Conservation (phyloP, 2,329 filamentous ascomycete species). For the Colletotrichum karsti region DNA sequence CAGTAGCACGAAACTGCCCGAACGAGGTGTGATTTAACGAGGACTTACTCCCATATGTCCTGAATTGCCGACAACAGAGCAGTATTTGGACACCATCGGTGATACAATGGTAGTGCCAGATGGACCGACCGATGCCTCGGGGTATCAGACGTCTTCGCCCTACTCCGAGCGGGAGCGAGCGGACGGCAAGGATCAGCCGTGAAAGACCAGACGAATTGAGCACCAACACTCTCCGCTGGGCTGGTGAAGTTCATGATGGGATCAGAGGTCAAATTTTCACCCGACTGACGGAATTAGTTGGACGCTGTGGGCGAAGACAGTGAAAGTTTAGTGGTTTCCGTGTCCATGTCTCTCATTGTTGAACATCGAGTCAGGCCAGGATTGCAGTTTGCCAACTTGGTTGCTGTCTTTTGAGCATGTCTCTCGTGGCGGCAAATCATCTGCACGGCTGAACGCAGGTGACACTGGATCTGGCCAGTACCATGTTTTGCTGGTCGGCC, state of each 20-base stretch:
- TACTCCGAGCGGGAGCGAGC: background rate
- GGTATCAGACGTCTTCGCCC: constrained; percentile 10
- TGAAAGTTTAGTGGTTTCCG: background rate
- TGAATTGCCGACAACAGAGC: background rate
- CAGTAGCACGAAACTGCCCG: constrained; percentile 3
- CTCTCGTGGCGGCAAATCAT: background rate
- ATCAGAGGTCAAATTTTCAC: background rate
- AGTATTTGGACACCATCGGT: constrained; percentile 5
- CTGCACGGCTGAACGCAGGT: background rate
- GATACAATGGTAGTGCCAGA: constrained; percentile 21
- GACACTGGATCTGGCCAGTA: background rate
- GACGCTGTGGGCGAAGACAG: background rate
- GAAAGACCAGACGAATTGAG: background rate
- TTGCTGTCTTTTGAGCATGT: background rate
- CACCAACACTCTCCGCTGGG: background rate
- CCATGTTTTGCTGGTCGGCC: background rate
- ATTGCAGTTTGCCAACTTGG: background rate
- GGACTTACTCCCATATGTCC: no score
- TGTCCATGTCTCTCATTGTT: background rate
- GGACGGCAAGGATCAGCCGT: background rate
- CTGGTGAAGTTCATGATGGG: background rate
- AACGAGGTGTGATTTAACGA: background rate
- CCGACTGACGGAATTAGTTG: background rate
- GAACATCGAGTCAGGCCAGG: background rate
- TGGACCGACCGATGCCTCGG: constrained; percentile 16